A percentile compares a stretch with the other conserved stretches of the same genome.
Conservation (phyloP, 1,139 yeast genomes). For the Kodamaea anthophila region DNA sequence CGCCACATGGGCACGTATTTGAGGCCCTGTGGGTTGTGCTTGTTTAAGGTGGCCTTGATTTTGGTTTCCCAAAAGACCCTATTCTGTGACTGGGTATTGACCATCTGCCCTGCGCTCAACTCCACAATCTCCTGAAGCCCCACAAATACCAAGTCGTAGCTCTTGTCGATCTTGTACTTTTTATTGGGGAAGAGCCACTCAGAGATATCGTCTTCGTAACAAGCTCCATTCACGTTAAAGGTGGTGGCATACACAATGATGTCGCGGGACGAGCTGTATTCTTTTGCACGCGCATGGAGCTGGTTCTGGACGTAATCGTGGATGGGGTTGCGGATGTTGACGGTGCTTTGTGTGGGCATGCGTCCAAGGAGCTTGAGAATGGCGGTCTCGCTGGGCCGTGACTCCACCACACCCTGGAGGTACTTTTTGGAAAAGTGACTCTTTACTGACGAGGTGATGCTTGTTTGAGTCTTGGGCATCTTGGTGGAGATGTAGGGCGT, state of each 20-base stretch:
- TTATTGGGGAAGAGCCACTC: slow-evolving; percentile 52
- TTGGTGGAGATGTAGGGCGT: slow-evolving; percentile 31
- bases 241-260: slow-evolving; percentile 58
- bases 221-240: slow-evolving; percentile 63
- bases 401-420: slow-evolving; percentile 35
- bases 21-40: slow-evolving; percentile 24
- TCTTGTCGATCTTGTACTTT: slow-evolving; percentile 13
- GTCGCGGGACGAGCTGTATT: slow-evolving; percentile 47
- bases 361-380: slow-evolving; percentile 47
- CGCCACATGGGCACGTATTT: slow-evolving; percentile 70
- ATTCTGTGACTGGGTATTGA: slow-evolving; percentile 70
- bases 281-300: slow-evolving; percentile 40
- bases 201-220: slow-evolving; percentile 45
- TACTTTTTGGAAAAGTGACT: slow-evolving; percentile 44
- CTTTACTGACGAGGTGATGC: slow-evolving; percentile 33
- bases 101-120: slow-evolving; percentile 82
- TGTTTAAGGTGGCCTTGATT: slow-evolving; percentile 52
- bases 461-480: slow-evolving; percentile 23
- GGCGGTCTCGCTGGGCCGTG: slow-evolving; percentile 38
- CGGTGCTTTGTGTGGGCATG: slow-evolving; percentile 39
- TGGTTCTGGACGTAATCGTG: slow-evolving; percentile 61
- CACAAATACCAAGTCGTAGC: slow-evolving; percentile 68
- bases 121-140: slow-evolving; percentile 94
- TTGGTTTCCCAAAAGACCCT: slow-evolving; percentile 75
- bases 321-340: slow-evolving; percentile 59